phyloP scores from a whole-genome alignment of 2,329 filamentous ascomycete species.

The Cladorrhinum sp. region DNA sequence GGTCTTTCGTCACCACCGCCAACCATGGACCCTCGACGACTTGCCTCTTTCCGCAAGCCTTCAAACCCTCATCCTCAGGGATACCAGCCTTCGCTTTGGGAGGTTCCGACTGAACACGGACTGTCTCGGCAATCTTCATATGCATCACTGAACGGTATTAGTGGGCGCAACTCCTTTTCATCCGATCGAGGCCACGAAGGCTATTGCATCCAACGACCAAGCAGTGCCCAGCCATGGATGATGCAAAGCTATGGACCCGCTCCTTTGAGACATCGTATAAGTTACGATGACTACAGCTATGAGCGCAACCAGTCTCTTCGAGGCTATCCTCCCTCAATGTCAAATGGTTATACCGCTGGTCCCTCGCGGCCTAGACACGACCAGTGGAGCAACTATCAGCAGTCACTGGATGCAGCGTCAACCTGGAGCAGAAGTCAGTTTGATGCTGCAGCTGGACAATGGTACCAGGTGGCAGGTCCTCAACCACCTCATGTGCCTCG shows the following conservation, averaged over 20 bases:
- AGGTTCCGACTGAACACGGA: conserved; percentile 31
- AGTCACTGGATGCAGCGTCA: conserved; percentile 5
- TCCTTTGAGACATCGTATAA: conserved; percentile 34
- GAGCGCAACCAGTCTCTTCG: conserved; percentile 18
- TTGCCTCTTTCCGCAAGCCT: conserved; percentile 26
- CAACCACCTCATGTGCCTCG: conserved; percentile 36
- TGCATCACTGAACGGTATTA: conserved; percentile 28
- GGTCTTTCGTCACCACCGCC: conserved; percentile 20
- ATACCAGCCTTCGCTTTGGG: conserved; percentile 29
- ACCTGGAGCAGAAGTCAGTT: conserved; percentile 29
- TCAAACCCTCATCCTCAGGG: conserved; percentile 15
- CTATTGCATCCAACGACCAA: conserved; percentile 16
- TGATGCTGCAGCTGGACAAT: conserved; percentile 27
- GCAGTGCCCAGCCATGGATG: conserved; percentile 24
- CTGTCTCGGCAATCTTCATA: conserved; percentile 25
- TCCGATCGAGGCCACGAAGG: conserved; percentile 27
- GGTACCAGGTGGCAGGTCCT: conserved; percentile 32
- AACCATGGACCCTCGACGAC: conserved; percentile 28
- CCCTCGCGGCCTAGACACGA: conserved; percentile 22
- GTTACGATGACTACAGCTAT: conserved; percentile 32
- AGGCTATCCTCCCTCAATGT: conserved; percentile 28
- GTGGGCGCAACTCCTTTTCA: conserved; percentile 35
- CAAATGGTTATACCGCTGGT: conserved; percentile 24
- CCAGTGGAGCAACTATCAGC: conserved; percentile 27
- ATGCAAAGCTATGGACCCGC: conserved; percentile 16